Evolutionary conservation across 129 eudicot species (phyloP).

Genomic region (Heracleum sosnowskyi): DNA sequence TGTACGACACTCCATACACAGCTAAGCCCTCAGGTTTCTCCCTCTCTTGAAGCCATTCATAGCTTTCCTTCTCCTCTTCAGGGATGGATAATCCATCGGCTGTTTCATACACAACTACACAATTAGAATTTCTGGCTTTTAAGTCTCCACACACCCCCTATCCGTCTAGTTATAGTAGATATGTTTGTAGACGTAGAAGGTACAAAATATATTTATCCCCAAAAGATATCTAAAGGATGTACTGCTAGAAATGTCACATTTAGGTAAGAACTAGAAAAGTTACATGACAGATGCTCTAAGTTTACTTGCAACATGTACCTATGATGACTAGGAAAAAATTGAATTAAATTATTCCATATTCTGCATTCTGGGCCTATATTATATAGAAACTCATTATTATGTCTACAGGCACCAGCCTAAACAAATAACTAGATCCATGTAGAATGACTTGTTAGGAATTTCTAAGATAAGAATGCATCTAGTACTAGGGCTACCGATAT

Average conservation of each 20-base stretch:
- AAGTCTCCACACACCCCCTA: neutral
- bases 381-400: neutral
- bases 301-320: neutral
- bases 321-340: neutral
- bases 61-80: constrained; percentile 37
- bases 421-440: neutral
- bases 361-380: neutral
- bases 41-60: constrained; percentile 75
- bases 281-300: neutral
- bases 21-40: constrained; percentile 51
- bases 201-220: neutral
- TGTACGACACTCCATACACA: constrained; percentile 50
- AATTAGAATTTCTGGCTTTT: neutral
- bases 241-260: neutral
- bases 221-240: no score
- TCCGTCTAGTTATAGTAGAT: neutral
- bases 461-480: no score
- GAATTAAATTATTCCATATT: neutral
- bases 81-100: constrained; percentile 40
- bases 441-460: neutral
- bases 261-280: neutral
- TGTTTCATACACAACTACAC: constrained; percentile 16
- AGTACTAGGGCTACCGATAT: no score
- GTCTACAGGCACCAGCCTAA: neutral
- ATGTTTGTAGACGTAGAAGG: neutral